These are phyloP conservation scores for Marasmius oreades DNA, from an alignment of 1,284 basidiomycete genomes.

Conservation along the genomic window DNA sequence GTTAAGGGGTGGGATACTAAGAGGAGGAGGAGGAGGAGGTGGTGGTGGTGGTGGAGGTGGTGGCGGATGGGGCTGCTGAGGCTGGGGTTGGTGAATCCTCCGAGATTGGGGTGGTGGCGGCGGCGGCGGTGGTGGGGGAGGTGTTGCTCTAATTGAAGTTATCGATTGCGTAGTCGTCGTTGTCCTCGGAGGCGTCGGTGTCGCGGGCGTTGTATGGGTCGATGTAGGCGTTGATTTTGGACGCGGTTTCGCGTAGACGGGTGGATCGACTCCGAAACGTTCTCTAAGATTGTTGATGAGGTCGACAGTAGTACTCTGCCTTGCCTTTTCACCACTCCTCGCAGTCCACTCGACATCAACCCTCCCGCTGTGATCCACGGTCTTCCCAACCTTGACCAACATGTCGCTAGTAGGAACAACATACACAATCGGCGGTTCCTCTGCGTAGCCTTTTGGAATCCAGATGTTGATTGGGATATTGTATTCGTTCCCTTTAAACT, in stretches of 20 bases:
- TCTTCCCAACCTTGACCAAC: slow-evolving; percentile 76
- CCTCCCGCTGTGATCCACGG: slow-evolving; percentile 83
- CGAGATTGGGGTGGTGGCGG: slow-evolving; percentile 11
- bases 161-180: slow-evolving; percentile 5
- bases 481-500: slow-evolving; percentile 76
- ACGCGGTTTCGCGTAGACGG: slow-evolving; percentile 86
- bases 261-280: slow-evolving; percentile 83
- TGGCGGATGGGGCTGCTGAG: slow-evolving; percentile 5
- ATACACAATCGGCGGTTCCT: slow-evolving; percentile 82
- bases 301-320: slow-evolving; percentile 66
- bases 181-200: too few species aligned
- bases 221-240: slow-evolving; percentile 13
- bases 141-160: slow-evolving; percentile 24
- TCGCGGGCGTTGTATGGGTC: slow-evolving; percentile 12
- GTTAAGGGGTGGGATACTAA: slow-evolving; percentile 36
- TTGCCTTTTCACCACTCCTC: slow-evolving; percentile 85
- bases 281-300: slow-evolving; percentile 74
- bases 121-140: slow-evolving; percentile 19
- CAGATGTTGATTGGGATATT: slow-evolving; percentile 94
- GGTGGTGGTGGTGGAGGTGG: slow-evolving; percentile 4
- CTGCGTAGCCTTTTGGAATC: slow-evolving; percentile 82
- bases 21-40: slow-evolving; percentile 16
- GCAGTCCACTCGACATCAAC: slow-evolving; percentile 62
- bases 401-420: slow-evolving; percentile 94
- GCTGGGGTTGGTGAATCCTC: slow-evolving; percentile 8